phyloP scores from a whole-genome alignment of 768 basidiomycete species.

The Termitomyces sp. region DNA sequence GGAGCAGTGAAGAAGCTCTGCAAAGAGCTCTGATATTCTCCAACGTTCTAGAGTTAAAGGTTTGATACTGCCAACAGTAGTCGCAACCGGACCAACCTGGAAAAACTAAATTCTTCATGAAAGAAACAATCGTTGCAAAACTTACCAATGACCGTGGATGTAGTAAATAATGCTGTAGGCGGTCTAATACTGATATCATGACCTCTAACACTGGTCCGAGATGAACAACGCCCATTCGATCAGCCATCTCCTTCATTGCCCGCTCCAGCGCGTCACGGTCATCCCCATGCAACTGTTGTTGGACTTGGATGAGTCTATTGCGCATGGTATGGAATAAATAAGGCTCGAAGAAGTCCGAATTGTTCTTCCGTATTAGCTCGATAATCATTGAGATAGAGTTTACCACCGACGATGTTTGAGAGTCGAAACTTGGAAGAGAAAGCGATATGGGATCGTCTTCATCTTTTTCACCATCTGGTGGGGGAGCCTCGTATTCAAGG shows the following conservation, averaged over 20 bases:
- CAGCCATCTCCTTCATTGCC: constrained; percentile 76
- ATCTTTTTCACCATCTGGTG: constrained; percentile 15
- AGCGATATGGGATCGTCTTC: constrained; percentile 13
- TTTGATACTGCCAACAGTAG: constrained; percentile 65
- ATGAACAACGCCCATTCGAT: constrained; percentile 87
- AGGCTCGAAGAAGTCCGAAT: constrained; percentile 97
- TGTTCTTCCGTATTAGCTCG: constrained; percentile 94
- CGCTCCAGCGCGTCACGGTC: constrained; percentile 61
- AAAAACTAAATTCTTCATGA: neutral
- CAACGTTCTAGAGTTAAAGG: constrained; percentile 95
- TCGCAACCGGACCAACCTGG: constrained; percentile 62
- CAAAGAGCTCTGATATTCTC: constrained; percentile 93
- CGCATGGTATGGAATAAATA: constrained; percentile 93
- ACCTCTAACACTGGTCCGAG: constrained; percentile 75
- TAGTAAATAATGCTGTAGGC: constrained; percentile 64
- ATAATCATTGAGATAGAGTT: constrained; percentile 86
- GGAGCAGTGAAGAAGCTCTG: constrained; percentile 94
- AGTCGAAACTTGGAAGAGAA: constrained; percentile 36
- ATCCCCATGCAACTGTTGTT: constrained; percentile 65
- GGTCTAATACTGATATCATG: constrained; percentile 60
- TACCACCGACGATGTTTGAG: constrained; percentile 72
- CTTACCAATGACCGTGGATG: constrained; percentile 75
- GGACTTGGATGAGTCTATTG: constrained; percentile 83
- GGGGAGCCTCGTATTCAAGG: constrained; percentile 43
- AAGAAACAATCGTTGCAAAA: constrained; percentile 5